Evolutionary conservation across 1,139 yeast species (phyloP), one percentile per base, ranked within the genome.

Genomic region (Taphrina pruni): DNA sequence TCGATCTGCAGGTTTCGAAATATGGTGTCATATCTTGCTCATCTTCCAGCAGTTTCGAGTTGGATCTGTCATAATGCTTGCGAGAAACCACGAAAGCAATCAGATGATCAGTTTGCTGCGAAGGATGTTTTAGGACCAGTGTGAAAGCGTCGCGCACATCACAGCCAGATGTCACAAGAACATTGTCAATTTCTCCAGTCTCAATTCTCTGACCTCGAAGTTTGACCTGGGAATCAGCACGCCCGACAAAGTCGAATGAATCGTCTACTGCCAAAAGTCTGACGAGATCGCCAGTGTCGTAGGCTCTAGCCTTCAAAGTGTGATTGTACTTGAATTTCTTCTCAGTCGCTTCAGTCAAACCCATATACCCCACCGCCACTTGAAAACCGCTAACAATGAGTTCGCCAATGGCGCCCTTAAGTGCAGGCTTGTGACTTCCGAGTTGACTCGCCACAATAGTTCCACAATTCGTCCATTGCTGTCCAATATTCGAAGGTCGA

Each of bases 171-270:
- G 57, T 21, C 48, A 65, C 67, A 12, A 74, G 57, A 6, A 71
- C 73, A 6, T 67, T 17, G 51, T 74, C 72, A 17, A 74, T 73
- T 52, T 74, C 76, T 12, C 72, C 74, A 32, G 74, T 72, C 60
- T 74, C 76, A 36, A 74, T 68, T 6, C 76, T 70, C 54, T 74
- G 76, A 8, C 76, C 76, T 17, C 76, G 71, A 7, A 74, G 62
- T 56, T 74, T 74, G 58, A 74, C 67, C 54, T 74, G 76, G 6
- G 73, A 70, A 61, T 74, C 76, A 17, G 58, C 72, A 6, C 76
- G 72, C 4, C 76, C 76, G 26, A 70, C 52, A 46, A 73, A 73
- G 32, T 73, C 75, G 57, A 74, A 71, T 7, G 76, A 73, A 8
- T 38, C 41, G 38, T 64, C 68, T 43, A 73, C 75, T 7, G 60